These are phyloP conservation scores for Salvia splendens DNA, from an alignment of 257 asterid genomes.

Conservation along the genomic window DNA sequence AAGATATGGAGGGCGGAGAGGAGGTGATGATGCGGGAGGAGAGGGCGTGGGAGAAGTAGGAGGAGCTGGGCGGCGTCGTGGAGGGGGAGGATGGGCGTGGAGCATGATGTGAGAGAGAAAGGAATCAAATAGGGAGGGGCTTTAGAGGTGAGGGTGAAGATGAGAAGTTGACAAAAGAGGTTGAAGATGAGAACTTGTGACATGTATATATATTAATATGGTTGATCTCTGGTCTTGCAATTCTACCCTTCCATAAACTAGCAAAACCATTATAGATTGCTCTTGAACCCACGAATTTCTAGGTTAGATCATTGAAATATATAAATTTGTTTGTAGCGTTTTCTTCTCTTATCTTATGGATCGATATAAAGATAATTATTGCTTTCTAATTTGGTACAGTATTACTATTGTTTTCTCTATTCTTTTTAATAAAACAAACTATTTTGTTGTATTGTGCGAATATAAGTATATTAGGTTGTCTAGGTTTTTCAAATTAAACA, in stretches of 20 bases:
- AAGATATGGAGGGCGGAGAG: constrained; percentile 73
- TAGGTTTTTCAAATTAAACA: too few relatives aligned
- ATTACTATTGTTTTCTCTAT: neutral
- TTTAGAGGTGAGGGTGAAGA: constrained; percentile 35
- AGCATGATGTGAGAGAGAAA: constrained; percentile 38
- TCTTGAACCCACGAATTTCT: too few relatives aligned
- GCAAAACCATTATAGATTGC: too few relatives aligned
- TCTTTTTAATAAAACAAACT: neutral
- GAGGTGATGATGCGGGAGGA: constrained; percentile 67
- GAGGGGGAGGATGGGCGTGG: constrained; percentile 43
- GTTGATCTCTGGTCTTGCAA: too few relatives aligned
- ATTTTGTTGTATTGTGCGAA: neutral
- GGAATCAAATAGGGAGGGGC: constrained; percentile 44
- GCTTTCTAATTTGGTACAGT: constrained; percentile 21
- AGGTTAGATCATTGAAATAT: too few relatives aligned
- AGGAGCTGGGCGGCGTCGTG: constrained; percentile 63
- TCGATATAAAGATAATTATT: too few relatives aligned
- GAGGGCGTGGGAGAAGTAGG: constrained; percentile 88
- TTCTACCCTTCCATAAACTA: too few relatives aligned
- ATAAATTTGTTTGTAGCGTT: constrained; percentile 46
- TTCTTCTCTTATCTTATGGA: too few relatives aligned
- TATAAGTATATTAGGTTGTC: neutral
- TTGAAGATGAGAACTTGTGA: too few relatives aligned
- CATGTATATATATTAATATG: too few relatives aligned
- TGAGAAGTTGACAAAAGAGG: constrained; percentile 46